phyloP scores from a whole-genome alignment of 805 yeast species.

The Metschnikowia amazonensis region DNA sequence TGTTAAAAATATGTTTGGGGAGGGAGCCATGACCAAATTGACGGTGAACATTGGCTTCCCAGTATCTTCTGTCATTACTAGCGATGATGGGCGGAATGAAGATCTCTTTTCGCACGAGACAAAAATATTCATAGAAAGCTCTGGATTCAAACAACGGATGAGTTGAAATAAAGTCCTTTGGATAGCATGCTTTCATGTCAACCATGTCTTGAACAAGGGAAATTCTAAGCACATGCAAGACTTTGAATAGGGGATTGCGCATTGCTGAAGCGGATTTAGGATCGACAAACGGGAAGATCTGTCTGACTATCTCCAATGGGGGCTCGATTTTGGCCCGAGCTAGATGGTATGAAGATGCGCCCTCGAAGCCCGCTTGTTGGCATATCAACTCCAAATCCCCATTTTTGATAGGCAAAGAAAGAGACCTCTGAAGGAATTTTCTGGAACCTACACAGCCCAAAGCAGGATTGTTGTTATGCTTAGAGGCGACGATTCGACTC shows the following conservation, averaged over 20 bases:
- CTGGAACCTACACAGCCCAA: slow-evolving; percentile 1
- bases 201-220: slow-evolving; percentile 32
- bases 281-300: slow-evolving; percentile 29
- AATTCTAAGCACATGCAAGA: slow-evolving; percentile 18
- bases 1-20: neutral
- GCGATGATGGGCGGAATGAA: neutral
- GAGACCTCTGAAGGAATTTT: neutral
- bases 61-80: neutral
- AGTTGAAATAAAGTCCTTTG: slow-evolving; percentile 22
- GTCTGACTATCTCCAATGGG: slow-evolving; percentile 22
- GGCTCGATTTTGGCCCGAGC: slow-evolving; percentile 22
- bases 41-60: neutral
- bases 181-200: slow-evolving; percentile 20
- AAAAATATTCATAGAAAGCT: slow-evolving; percentile 19
- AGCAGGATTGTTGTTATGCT: slow-evolving; percentile 4
- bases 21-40: neutral
- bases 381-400: slow-evolving; percentile 16
- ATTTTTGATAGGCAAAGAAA: slow-evolving; percentile 7
- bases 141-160: slow-evolving; percentile 25
- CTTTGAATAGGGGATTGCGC: slow-evolving; percentile 16
- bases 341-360: slow-evolving; percentile 18
- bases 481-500: slow-evolving; percentile 18
- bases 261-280: slow-evolving; percentile 10
- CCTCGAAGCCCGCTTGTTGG: slow-evolving; percentile 24
- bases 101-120: slow-evolving; percentile 1